These are phyloP conservation scores for Euphorbia schlechtendalii DNA, from an alignment of 441 rosid genomes.

Conservation along the genomic window DNA sequence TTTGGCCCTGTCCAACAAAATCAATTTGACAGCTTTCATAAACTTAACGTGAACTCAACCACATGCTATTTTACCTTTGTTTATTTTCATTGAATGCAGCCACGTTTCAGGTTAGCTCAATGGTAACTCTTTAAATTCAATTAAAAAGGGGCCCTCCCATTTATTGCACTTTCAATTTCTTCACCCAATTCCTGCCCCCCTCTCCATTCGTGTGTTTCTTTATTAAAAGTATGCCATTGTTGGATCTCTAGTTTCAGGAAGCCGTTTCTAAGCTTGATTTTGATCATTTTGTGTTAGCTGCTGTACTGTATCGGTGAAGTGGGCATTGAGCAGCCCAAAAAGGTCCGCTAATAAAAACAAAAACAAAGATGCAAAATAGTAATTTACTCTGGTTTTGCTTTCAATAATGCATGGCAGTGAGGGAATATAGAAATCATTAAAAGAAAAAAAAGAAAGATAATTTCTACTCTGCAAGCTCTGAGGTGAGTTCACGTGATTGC, in stretches of 20 bases:
- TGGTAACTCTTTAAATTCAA: background rate
- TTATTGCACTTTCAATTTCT: constrained; percentile 12
- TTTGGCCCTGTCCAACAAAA: background rate
- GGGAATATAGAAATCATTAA: constrained; percentile 24
- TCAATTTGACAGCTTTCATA: constrained; percentile 7
- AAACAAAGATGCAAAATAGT: constrained; percentile 3
- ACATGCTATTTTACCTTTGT: background rate
- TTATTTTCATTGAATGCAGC: constrained; percentile 4
- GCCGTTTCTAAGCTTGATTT: constrained; percentile 3
- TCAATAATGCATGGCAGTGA: constrained; percentile 21
- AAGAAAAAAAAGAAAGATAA: constrained; percentile 25
- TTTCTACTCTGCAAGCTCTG: constrained; percentile 31
- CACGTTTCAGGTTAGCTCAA: constrained; percentile 17
- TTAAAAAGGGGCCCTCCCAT: background rate
- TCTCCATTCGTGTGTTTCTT: background rate
- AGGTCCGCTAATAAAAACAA: background rate
- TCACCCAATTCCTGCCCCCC: constrained; percentile 15
- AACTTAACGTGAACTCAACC: constrained; percentile 30
- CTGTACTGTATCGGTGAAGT: too few species aligned
- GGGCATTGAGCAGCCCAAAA: constrained; percentile 30
- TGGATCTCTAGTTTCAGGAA: constrained; percentile 3
- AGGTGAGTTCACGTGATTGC: constrained; percentile 52
- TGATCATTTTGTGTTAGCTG: too few species aligned
- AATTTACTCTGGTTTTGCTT: background rate
- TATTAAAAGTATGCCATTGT: background rate